Evolutionary conservation across 441 rosid genomes (phyloP), one percentile per base, ranked within the genome.

Genomic region (Raphanus hybrid): DNA sequence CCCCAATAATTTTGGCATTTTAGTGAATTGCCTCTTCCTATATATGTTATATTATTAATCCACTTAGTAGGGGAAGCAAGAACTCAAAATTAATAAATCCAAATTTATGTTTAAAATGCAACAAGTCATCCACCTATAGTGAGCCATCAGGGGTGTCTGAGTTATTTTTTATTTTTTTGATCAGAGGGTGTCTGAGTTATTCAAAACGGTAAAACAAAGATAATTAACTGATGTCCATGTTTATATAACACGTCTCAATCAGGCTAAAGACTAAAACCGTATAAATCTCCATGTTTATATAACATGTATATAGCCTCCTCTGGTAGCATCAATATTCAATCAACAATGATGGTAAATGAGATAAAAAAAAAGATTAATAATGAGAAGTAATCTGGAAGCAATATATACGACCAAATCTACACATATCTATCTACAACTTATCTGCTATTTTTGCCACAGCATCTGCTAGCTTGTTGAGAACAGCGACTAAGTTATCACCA

Each of bases 361-460:
- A n/a, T n/a, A n/a, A 59, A 43, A 15, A 52, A 34, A 3, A 75
- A 41, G 15, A 43, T 37, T 39, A 76, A 59, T n/a, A 66, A 71
- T 71, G 77, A 59, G 45, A 78, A 67, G 69, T 26, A 73, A 73
- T 68, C 41, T 41, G 1, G 39, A 18, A 55, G 29, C 50, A 48
- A 66, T 77, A 71, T 54, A 54, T 54, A 73, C 67, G 60, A 41
- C 66, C 70, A 78, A 10, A 39, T 74, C 23, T 35, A 63, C 61
- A 34, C 16, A 71, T 60, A 43, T 9, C 16, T 29, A 69, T 74
- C 89, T 90, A 93, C 82, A 93, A 87, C 86, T 96, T 96, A 76
- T 96, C 98, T 0, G 98, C 98, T 11, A 95, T 93, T 76, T 87
- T 93, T 8, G 86, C 91, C 15, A 95, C 81, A 64, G 95, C 99